Percentiles rank a stretch among this genome's conserved stretches.
Conservation (phyloP, 176 grass and related monocot species). For the Cocos nucifera region DNA sequence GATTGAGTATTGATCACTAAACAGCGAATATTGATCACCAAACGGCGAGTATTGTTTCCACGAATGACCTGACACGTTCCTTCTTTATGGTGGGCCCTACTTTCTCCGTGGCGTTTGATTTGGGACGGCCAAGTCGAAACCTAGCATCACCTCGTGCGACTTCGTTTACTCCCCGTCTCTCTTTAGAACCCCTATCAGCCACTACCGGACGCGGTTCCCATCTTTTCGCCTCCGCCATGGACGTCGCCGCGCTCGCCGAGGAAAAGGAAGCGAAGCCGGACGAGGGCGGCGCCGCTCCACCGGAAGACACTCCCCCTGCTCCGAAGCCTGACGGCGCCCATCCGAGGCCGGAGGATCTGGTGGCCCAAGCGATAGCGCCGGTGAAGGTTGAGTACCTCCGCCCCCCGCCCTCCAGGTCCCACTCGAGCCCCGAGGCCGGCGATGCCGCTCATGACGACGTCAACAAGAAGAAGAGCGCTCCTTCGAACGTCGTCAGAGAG, state of each 20-base stretch:
- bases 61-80: too few species aligned
- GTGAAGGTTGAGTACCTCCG: constrained; percentile 66
- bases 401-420: constrained; percentile 43
- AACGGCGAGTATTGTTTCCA: too few species aligned
- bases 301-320: too few species aligned
- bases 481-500: constrained; percentile 28
- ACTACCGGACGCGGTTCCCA: too few species aligned
- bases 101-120: too few species aligned
- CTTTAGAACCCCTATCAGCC: too few species aligned
- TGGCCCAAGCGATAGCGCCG: constrained; percentile 55
- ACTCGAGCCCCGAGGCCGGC: background rate
- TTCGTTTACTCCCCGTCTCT: too few species aligned
- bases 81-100: too few species aligned
- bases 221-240: constrained; percentile 17
- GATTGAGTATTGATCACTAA: too few species aligned
- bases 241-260: constrained; percentile 12
- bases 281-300: background rate
- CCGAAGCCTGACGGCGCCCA: background rate
- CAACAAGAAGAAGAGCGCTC: constrained; percentile 17
- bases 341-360: constrained; percentile 58
- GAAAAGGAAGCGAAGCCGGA: background rate
- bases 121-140: too few species aligned
- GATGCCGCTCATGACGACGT: constrained; percentile 8
- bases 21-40: too few species aligned
- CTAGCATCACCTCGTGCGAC: too few species aligned